Base-by-base conservation (phyloP, 352 stramenopile species). In the Aphanomyces euteiches region DNA sequence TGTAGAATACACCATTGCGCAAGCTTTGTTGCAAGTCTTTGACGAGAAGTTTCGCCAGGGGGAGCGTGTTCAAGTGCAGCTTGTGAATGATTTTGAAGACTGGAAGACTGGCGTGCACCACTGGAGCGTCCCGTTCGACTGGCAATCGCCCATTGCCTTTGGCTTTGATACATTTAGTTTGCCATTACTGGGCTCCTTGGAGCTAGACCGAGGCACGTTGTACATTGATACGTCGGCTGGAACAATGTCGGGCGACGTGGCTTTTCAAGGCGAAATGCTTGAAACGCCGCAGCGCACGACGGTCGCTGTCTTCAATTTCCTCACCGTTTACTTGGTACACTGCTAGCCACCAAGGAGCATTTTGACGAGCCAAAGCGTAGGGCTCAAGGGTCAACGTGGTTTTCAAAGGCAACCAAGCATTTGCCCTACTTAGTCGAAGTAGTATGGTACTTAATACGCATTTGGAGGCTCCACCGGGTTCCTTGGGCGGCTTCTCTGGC, bases 81-180 rank as follows among this genome's bases (percentile, higher is more conserved):
- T 98, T 10, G 90, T 96, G 76, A 92, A 96, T 48, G 83, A 97
- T 78, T 98, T 99, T 85, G 95, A 99, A 74, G 92, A 98, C 78
- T 98, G 94, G 95, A 93, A 96, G 47, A 85, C 78, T 13, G 96
- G 95, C 0, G 96, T 88, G 10, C 78, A 89, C 54, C 75, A 77
- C 10, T 96, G 88, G 82, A 13, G 28, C 28, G 54, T 61, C 0
- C 15, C 15, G 7, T 1, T 40, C 19, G 21, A 37, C 5, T 61
- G 54, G 54, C 1, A 39, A 37, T 1, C 40, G 28, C 40, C 54
- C 0, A 17, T 8, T 5, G 4, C 37, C 2, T 67, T 75, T n/a
- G 83, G 84, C 4, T 90, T 77, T 72, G 78, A 84, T 50, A 85
- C 83, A 28, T 91, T 87, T 59, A 71, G 78, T 21, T 90, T 89